Conservation (phyloP, 1,284 basidiomycete species). For the Agroathelia rolfsii region DNA sequence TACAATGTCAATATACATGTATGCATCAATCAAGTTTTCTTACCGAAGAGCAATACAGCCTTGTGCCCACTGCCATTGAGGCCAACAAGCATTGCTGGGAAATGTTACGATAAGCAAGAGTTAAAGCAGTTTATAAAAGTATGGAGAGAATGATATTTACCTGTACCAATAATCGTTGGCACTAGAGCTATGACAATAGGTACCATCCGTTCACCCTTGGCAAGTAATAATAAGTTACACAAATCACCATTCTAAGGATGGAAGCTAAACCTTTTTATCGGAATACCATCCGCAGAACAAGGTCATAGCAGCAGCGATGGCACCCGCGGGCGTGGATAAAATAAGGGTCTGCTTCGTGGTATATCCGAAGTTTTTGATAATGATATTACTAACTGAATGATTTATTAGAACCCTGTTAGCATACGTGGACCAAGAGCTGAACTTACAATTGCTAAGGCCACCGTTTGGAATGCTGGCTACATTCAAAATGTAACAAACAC, state of each 20-base stretch:
- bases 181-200: conserved; percentile 53
- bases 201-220: conserved; percentile 49
- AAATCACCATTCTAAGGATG: neutral
- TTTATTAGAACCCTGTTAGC: neutral
- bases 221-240: neutral
- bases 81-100: conserved; percentile 45
- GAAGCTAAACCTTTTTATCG: conserved; percentile 39
- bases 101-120: neutral
- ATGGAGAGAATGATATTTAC: conserved; percentile 17
- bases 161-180: conserved; percentile 51
- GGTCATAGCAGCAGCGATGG: conserved; percentile 36
- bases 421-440: neutral
- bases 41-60: conserved; percentile 50
- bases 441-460: conserved; percentile 52
- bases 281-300: conserved; percentile 54
- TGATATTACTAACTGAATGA: conserved; percentile 44
- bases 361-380: conserved; percentile 59
- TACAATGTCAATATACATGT: neutral
- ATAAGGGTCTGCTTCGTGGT: conserved; percentile 55
- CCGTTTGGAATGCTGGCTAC: conserved; percentile 57
- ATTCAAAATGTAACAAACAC: too few species aligned
- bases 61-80: conserved; percentile 40
- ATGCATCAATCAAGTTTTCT: conserved; percentile 9
- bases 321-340: conserved; percentile 49
- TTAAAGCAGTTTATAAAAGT: too few species aligned